phyloP scores from a whole-genome alignment of 148 eudicot species.

The Cornus florida region DNA sequence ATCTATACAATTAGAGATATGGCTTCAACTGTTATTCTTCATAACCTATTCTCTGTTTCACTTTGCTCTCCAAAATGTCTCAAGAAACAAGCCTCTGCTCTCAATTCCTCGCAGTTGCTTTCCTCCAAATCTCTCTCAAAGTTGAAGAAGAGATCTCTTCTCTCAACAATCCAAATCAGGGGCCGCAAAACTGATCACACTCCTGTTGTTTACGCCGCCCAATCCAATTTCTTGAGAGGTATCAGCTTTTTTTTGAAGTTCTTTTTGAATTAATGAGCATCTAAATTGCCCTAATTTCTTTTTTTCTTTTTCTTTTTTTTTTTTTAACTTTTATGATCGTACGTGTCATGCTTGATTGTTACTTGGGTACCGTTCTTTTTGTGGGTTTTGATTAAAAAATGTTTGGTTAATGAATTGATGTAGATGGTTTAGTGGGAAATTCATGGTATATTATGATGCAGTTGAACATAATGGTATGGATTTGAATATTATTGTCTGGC shows the following conservation, averaged over 20 bases:
- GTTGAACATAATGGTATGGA: background rate
- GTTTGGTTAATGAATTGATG: background rate
- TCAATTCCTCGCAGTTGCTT: constrained; percentile 27
- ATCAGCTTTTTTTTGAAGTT: background rate
- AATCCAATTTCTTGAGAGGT: constrained; percentile 75
- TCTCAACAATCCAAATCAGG: constrained; percentile 35
- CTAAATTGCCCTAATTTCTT: background rate
- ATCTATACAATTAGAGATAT: background rate
- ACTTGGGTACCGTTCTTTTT: background rate
- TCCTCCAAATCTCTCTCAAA: constrained; percentile 35
- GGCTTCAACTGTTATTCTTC: constrained; percentile 17
- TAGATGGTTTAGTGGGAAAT: background rate
- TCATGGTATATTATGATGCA: background rate
- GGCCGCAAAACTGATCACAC: constrained; percentile 12
- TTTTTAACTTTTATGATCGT: background rate
- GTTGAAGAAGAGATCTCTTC: constrained; percentile 23
- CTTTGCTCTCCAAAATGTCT: constrained; percentile 3
- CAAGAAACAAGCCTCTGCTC: constrained; percentile 15
- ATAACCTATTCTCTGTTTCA: background rate
- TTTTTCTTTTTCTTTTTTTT: too few relatives aligned
- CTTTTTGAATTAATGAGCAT: background rate
- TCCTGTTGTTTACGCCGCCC: constrained; percentile 42
- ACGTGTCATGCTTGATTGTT: too few relatives aligned
- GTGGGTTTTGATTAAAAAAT: background rate
- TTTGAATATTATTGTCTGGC: background rate